Evolutionary conservation across 2,329 filamentous ascomycete species (phyloP).

Genomic region (Colletotrichum karsti): DNA sequence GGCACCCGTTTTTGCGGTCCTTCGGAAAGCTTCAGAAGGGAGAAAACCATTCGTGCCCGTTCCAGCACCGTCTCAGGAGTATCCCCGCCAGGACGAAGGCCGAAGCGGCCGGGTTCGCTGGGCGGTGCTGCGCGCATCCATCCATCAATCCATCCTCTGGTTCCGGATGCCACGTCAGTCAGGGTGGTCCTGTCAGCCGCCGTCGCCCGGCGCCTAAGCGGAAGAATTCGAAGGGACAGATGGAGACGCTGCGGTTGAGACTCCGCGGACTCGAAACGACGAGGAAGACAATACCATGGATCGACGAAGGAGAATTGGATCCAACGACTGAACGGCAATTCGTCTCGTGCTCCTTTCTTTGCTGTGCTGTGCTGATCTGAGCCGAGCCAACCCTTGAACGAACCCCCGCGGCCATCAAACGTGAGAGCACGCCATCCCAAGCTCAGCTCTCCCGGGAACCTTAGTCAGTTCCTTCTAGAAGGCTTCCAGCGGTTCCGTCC

Average conservation of each 20-base stretch:
- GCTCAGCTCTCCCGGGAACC: not conserved
- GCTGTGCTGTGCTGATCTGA: not conserved
- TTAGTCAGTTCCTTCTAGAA: conserved; percentile 21
- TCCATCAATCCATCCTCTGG: too few species aligned
- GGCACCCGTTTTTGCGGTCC: too few species aligned
- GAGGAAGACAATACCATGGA: not conserved
- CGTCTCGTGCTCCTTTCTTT: conserved; percentile 9
- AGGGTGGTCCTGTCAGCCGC: too few species aligned
- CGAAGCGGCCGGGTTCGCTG: not conserved
- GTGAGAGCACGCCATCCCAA: conserved; percentile 10
- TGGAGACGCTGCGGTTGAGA: too few species aligned
- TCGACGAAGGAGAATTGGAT: too few species aligned
- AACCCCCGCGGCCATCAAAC: conserved; percentile 10
- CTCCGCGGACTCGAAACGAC: conserved; percentile 6
- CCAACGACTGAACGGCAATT: not conserved
- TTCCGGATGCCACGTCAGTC: too few species aligned
- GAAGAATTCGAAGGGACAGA: not conserved
- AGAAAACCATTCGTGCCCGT: not conserved
- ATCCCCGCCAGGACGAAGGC: not conserved
- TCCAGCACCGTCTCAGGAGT: not conserved
- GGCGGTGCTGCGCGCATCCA: not conserved
- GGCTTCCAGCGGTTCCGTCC: conserved; percentile 2
- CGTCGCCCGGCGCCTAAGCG: conserved; percentile 10
- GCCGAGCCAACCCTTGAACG: not conserved
- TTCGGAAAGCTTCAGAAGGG: too few species aligned